Evolutionary conservation across 2,329 filamentous ascomycete species (phyloP), one percentile per base, ranked within the genome.

Genomic region (Colletotrichum sidae): DNA sequence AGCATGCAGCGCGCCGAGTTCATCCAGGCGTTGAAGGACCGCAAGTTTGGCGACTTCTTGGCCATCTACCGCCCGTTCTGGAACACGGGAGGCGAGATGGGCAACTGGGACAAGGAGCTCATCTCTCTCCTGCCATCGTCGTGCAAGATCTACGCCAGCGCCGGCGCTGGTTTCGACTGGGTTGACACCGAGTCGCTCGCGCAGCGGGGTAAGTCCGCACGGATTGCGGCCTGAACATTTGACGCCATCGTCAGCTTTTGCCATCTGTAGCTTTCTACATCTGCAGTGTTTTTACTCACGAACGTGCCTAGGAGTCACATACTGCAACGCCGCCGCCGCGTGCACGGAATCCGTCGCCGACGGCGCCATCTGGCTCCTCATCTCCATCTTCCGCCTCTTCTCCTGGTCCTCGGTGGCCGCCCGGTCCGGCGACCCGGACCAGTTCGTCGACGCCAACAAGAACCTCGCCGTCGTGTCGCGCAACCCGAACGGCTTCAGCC

Each of bases 401-500:
- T 65, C 62, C 6, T 65, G 62, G 62, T 65, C 62, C 52, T 42
- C 62, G 12, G 10, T 33, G 33, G 62, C 62, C 47, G 62, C 62
- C 35, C 62, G 62, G 41, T 65, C 62, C 6, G 62, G 62, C 38
- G 62, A 65, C 47, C 62, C 62, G n/a, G 62, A 62, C 58, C 62
- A 38, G 4, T 65, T 65, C 52, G 62, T 65, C 42, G 62, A 65
- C 52, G 58, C 62, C 58, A 62, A 65, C 58, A 65, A 53, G 58
- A 62, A 62, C 58, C 58, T 65, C 41, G 62, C 39, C 4, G 52
- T 46, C 25, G 62, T 65, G 25, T 65, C 62, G 12, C 52, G 62
- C 7, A 65, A 65, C 33, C 62, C 62, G 52, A 65, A 65, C 37
- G 58, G 62, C 57, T 65, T 62, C 52, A 56, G 46, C 80, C 82